phyloP scores from a whole-genome alignment of 805 yeast species.

The Zygosaccharomyces bailii region DNA sequence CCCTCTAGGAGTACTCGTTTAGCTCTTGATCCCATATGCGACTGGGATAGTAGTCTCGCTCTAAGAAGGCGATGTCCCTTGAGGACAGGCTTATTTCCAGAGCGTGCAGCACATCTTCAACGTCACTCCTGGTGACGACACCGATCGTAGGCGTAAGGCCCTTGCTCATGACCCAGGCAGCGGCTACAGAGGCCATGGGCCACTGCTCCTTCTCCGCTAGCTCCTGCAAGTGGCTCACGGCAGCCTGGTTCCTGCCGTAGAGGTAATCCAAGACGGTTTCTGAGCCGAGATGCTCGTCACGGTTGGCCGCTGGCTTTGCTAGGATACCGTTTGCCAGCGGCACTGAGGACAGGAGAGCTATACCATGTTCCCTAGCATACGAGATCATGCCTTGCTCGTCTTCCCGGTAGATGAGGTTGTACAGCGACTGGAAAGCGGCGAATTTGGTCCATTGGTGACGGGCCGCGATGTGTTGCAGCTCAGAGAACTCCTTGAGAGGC shows the following conservation, averaged over 20 bases:
- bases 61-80: constrained; percentile 23
- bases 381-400: constrained; percentile 62
- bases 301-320: constrained; percentile 42
- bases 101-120: constrained; percentile 50
- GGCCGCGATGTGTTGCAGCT: constrained; percentile 55
- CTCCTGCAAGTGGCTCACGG: constrained; percentile 52
- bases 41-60: constrained; percentile 23
- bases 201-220: constrained; percentile 46
- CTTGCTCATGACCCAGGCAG: constrained; percentile 52
- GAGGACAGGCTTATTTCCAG: constrained; percentile 38
- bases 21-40: background rate
- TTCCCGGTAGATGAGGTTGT: constrained; percentile 55
- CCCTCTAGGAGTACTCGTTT: background rate
- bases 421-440: constrained; percentile 55
- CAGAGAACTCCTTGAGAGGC: constrained; percentile 53
- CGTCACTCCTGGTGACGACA: constrained; percentile 43
- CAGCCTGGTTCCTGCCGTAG: constrained; percentile 29
- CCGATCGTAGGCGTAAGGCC: constrained; percentile 59
- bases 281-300: constrained; percentile 14
- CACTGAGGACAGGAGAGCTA: constrained; percentile 60
- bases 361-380: constrained; percentile 49
- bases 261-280: constrained; percentile 12
- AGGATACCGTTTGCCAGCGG: constrained; percentile 55
- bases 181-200: constrained; percentile 54
- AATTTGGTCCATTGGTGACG: constrained; percentile 55